A percentile compares a stretch with the other conserved stretches of the same genome.
phyloP scores from a whole-genome alignment of 805 yeast genomes.

The Starmerella riodocensis region DNA sequence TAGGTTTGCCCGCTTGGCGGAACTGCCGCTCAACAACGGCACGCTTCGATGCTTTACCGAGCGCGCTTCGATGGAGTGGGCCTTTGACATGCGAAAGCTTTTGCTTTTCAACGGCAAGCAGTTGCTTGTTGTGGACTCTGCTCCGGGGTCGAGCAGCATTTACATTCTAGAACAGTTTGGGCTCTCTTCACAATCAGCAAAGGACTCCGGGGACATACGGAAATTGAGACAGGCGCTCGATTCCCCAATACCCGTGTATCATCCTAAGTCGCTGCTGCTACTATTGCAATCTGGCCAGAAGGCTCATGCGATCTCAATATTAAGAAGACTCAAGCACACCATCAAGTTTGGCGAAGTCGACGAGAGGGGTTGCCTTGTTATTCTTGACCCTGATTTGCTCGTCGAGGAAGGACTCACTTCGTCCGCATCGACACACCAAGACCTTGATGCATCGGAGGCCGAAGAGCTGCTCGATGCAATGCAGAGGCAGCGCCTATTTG shows the following conservation, averaged over 20 bases:
- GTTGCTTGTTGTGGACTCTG: background rate
- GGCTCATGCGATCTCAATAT: slow-evolving; percentile 41
- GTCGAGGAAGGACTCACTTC: background rate
- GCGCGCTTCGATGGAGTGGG: background rate
- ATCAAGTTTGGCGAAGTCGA: slow-evolving; percentile 6
- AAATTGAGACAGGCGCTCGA: background rate
- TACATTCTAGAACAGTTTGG: background rate
- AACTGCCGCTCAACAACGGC: background rate
- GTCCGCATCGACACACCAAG: background rate
- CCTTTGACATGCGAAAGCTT: background rate
- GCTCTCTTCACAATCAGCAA: background rate
- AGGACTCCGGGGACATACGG: background rate
- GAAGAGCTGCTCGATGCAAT: background rate
- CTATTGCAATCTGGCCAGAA: slow-evolving; percentile 49
- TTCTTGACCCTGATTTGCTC: background rate
- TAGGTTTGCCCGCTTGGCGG: background rate
- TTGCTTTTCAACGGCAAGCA: slow-evolving; percentile 1
- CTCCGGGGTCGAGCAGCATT: background rate
- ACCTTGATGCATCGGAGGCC: background rate
- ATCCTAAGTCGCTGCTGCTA: slow-evolving; percentile 79
- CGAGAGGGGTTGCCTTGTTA: background rate
- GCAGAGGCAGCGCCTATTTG: background rate
- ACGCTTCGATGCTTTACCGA: background rate
- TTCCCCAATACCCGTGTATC: slow-evolving; percentile 60
- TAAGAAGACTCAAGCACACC: slow-evolving; percentile 24